Conservation (phyloP, 1,139 yeast genomes). For the Magnusiomyces magnusii region DNA sequence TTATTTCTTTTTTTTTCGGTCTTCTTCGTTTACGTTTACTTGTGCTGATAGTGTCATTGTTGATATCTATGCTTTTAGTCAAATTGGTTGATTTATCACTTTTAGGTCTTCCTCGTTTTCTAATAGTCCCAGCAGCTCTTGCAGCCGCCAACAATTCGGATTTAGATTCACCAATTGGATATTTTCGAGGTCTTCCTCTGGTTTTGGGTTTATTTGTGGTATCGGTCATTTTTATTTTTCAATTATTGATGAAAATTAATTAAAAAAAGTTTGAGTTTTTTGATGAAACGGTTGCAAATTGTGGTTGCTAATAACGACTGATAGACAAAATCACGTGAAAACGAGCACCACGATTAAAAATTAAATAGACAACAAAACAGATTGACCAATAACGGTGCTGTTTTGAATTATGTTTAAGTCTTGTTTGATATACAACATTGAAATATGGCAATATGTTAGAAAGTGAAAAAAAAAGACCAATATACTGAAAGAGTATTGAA, state of each 20-base stretch:
- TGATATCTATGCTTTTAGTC: too few relatives aligned
- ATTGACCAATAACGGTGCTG: too few relatives aligned
- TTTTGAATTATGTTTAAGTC: too few relatives aligned
- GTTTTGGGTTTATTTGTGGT: slow-evolving; percentile 5
- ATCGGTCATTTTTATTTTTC: not conserved
- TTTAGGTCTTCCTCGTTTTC: slow-evolving; percentile 16
- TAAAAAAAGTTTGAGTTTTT: not conserved
- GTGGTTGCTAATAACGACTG: not conserved
- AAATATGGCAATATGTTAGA: too few relatives aligned
- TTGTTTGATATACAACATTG: too few relatives aligned
- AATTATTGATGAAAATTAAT: not conserved
- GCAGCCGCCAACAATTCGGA: slow-evolving; percentile 14
- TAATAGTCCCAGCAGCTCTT: slow-evolving; percentile 11
- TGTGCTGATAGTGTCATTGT: not conserved
- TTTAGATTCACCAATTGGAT: slow-evolving; percentile 16
- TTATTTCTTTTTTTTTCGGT: not conserved
- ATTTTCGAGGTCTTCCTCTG: slow-evolving; percentile 16
- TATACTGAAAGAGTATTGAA: too few relatives aligned
- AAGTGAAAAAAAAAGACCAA: too few relatives aligned
- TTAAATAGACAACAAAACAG: too few relatives aligned
- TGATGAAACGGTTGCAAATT: not conserved
- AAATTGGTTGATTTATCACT: too few relatives aligned
- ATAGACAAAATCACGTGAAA: too few relatives aligned
- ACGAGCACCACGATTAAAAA: too few relatives aligned
- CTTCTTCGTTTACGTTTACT: not conserved